Percentiles rank a stretch among this genome's conserved stretches.
These are phyloP conservation scores for Beauveria brongniartii DNA, from an alignment of 2,329 filamentous ascomycete genomes.

Conservation along the genomic window DNA sequence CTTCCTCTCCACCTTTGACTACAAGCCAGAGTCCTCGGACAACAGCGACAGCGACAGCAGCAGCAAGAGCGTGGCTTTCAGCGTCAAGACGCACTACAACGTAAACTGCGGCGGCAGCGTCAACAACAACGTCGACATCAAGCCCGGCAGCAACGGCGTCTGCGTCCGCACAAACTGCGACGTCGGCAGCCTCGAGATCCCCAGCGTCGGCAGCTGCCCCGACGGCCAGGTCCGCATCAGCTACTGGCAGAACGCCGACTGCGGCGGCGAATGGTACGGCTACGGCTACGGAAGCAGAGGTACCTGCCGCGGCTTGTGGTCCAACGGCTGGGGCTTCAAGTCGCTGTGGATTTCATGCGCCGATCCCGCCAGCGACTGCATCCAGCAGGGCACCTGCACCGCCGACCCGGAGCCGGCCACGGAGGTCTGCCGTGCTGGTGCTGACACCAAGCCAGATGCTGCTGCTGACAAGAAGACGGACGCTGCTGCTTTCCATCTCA, in stretches of 20 bases:
- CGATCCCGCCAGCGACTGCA: neutral
- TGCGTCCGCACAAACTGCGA: neutral
- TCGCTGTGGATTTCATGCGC: neutral
- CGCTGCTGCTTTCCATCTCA: neutral
- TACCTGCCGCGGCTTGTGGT: neutral
- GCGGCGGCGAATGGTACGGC: constrained; percentile 1
- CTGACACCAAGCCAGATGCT: too few relatives aligned
- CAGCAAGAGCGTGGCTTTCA: neutral
- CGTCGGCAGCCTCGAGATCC: constrained; percentile 4
- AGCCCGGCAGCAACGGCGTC: neutral
- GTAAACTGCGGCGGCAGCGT: neutral
- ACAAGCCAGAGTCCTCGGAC: neutral
- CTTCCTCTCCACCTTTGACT: neutral
- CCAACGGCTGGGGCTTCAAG: neutral
- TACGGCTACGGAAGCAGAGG: neutral
- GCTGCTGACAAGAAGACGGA: too few relatives aligned
- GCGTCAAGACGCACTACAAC: neutral
- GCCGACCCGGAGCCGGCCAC: neutral
- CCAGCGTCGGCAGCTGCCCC: neutral
- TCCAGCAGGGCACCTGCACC: neutral
- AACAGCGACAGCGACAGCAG: too few relatives aligned
- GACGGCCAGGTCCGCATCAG: constrained; percentile 4
- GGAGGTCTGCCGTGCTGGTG: too few relatives aligned
- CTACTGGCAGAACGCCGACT: constrained; percentile 2
- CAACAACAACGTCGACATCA: neutral